Evolutionary conservation across 495 filamentous ascomycete genomes (phyloP), one percentile per base, ranked within the genome.

Genomic region (Penicillium robsamsonii): DNA sequence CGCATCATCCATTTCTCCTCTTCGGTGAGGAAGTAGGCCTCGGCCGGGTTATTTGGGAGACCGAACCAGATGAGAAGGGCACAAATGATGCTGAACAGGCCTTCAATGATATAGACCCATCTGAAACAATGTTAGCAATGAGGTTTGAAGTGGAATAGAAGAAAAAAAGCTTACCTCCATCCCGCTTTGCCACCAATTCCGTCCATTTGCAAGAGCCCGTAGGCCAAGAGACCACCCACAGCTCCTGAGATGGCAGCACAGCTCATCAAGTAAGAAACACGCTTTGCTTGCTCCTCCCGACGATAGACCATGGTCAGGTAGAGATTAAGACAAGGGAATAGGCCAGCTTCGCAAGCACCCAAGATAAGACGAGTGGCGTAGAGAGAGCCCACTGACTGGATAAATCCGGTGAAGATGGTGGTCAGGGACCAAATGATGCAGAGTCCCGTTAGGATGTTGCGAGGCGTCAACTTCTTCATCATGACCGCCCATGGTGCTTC

Each of bases 311-410:
- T 72, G 1, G 76, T 78, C 24, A 81, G 50, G 49, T 84, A 82
- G 40, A 82, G 64, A 35, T 79, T 76, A 17, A 82, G 70, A 27
- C 81, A 81, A 0, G 90, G 90, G 61, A 92, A 90, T 8, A 92
- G 76, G 4, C 85, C 85, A 0, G 84, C 85, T 66, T 89, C 87
- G 35, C 83, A 79, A 2, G 72, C 75, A 4, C 87, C 87, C 0
- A 89, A 72, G 43, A 90, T 75, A 7, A 89, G 62, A 13, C 86
- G 76, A n/a, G 76, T 79, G 11, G 79, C 84, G 47, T 81, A 74
- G 12, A 84, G 68, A 25, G 76, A 68, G 7, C 63, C 75, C 24
- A 81, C 75, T 45, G 68, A 78, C 15, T 75, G 60, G 6, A 81
- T 70, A 44, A 83, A 80, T 7, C 80, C 82, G 0, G 81, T 77